Base-by-base conservation (phyloP, 345 rosid genomes). In the Excoecaria cochinchinensis region DNA sequence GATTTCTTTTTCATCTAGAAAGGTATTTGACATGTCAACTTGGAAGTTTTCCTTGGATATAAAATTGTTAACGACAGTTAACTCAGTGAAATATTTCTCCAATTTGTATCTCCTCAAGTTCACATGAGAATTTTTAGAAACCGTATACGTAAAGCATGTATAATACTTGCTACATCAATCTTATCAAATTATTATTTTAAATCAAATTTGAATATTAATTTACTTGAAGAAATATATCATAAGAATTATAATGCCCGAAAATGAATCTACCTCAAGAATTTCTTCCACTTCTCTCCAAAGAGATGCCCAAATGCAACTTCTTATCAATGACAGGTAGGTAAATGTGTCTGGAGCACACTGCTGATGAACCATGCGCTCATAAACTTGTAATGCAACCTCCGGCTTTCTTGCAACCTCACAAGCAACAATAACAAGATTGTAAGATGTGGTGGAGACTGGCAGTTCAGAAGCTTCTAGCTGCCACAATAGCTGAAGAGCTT, bases 231-330 rank as follows among this genome's bases (percentile, higher is more conserved):
- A 57, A 42, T 21, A 64, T 12, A 39, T 57, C 36, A 76, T 47
- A 14, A 22, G n/a, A 56, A 56, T 19, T 56, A n/a, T 5, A 39
- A 67, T 16, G 24, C 50, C 44, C 31, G 51, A 64, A 61, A 71
- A 71, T 53, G 39, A 75, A 79, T 82, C 63, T 79, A 89, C 95
- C 78, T 87, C 77, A 17, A 92, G 77, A 67, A 92, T 89, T 69
- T 82, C 90, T 51, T 85, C 86, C 72, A 89, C 92, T 81, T 90
- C 86, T 44, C 55, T 77, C 97, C 95, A 94, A 24, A 87, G 87
- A 44, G 95, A 92, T 72, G 92, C 97, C 98, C 95, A 87, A 53
- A 91, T 78, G 81, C 93, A 92, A 71, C 89, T 80, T 82, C 97
- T 82, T 76, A 89, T 48, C 63, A 94, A 81, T 0, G 97, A 87